A percentile compares a stretch with the other conserved stretches of the same genome.
Conservation (phyloP, 805 yeast genomes). For the Lipomyces orientalis region DNA sequence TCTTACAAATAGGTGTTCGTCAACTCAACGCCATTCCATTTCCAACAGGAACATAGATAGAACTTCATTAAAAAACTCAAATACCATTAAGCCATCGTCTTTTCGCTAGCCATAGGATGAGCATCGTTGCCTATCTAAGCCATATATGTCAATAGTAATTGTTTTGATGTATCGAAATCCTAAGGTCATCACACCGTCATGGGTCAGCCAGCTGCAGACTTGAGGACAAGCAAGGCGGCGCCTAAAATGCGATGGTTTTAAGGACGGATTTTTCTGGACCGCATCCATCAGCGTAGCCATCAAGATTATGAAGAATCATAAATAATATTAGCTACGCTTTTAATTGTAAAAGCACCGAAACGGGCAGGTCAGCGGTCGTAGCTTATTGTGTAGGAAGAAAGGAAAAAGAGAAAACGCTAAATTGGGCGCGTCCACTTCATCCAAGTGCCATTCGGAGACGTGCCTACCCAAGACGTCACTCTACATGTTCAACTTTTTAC, state of each 20-base stretch:
- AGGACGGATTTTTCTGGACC: constrained; percentile 35
- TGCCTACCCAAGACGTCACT: background rate
- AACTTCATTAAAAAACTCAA: constrained; percentile 3
- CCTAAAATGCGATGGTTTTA: constrained; percentile 39
- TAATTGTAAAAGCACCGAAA: background rate
- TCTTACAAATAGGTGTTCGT: constrained; percentile 2
- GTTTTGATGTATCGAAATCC: constrained; percentile 33
- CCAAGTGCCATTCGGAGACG: background rate
- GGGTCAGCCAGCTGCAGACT: constrained; percentile 36
- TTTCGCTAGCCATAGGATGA: background rate
- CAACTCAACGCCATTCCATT: background rate
- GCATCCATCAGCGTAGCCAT: constrained; percentile 1
- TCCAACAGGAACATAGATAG: background rate
- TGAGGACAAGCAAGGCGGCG: constrained; percentile 27
- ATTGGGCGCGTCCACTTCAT: background rate
- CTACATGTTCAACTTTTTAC: background rate
- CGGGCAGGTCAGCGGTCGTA: constrained; percentile 11
- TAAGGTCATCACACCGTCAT: constrained; percentile 39
- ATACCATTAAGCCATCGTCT: background rate
- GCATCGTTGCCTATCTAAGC: background rate
- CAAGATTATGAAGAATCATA: background rate
- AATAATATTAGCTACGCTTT: background rate
- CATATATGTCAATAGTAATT: background rate
- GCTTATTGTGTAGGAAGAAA: no score
- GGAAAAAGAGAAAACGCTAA: background rate